Base-by-base conservation (phyloP, 768 basidiomycete genomes). In the Leccinum sublutescens region DNA sequence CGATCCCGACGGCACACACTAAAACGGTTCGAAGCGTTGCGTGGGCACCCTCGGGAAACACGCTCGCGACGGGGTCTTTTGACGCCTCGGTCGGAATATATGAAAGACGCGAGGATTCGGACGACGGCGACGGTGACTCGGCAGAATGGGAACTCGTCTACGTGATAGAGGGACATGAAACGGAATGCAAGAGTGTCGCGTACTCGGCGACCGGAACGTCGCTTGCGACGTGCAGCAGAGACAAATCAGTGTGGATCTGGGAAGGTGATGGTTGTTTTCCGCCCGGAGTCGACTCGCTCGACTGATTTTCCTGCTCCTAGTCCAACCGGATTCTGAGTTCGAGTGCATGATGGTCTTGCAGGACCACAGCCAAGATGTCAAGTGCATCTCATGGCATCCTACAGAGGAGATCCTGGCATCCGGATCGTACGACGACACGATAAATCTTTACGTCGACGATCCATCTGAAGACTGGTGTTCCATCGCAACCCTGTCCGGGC, bases 241-340 rank as follows among this genome's bases (percentile, higher is more conserved):
- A 98, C 76, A 99, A 98, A 78, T 93, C 93, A 5, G 95, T 98
- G 0, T 98, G 97, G 97, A 84, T 99, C 36, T 99, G 97, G 96
- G 96, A 98, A 81, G 93, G 95, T 89, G 69, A 67, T 77, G 66
- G 2, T 33, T 17, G 29, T 17, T 47, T 34, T 61, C 34, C 25
- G 12, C 6, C 12, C 50, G 12, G 12, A 40, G 51, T 57, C 48
- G 51, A n/a, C 27, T 12, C 50, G 5, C 56, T 55, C 63, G 40
- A 62, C 17, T 6, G 7, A 17, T 48, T 34, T 23, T 38, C 48
- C 21, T 27, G 0, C 14, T 19, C 31, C 8, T 64, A 95, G 95
- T 91, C 2, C 88, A 91, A 57, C 93, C 94, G 10, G 94, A 98
- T 68, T 78, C 86, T 14, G 95, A 98, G 64, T 97, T 96, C 61